These are phyloP conservation scores for Oryza brachyantha DNA, from an alignment of 176 grass and related monocot species.

Conservation along the genomic window DNA sequence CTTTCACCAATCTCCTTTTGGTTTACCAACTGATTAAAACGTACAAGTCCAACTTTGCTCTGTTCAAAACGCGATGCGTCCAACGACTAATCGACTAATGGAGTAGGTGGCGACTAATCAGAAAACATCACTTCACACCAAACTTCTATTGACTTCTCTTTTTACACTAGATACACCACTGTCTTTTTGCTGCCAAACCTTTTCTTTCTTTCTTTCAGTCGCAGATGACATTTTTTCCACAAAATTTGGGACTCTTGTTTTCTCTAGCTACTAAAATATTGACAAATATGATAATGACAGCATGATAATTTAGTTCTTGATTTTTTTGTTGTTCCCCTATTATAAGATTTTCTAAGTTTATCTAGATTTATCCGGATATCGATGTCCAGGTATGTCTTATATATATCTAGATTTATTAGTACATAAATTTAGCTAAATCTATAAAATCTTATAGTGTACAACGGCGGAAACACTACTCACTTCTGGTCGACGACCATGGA, in stretches of 20 bases:
- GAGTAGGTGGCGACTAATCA: slow-evolving; percentile 21
- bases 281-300: not conserved
- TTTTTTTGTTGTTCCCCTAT: too few species aligned
- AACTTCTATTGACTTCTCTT: not conserved
- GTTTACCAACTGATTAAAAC: slow-evolving; percentile 14
- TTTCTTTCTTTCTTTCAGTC: not conserved
- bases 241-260: not conserved
- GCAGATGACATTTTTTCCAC: not conserved
- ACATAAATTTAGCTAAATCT: too few species aligned
- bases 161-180: not conserved
- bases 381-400: too few species aligned
- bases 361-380: too few species aligned
- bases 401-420: too few species aligned
- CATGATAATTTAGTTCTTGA: too few species aligned
- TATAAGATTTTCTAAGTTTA: too few species aligned
- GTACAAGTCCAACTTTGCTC: not conserved
- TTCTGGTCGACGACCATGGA: slow-evolving; percentile 90
- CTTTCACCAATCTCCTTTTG: not conserved
- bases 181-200: too few species aligned
- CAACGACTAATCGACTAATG: slow-evolving; percentile 14
- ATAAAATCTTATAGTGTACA: too few species aligned
- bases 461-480: too few species aligned
- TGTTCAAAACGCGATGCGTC: not conserved
- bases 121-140: not conserved
- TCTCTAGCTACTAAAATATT: slow-evolving; percentile 1